Evolutionary conservation across 176 grass and related monocot species (phyloP).

Genomic region (Eragrostis nindensis): DNA sequence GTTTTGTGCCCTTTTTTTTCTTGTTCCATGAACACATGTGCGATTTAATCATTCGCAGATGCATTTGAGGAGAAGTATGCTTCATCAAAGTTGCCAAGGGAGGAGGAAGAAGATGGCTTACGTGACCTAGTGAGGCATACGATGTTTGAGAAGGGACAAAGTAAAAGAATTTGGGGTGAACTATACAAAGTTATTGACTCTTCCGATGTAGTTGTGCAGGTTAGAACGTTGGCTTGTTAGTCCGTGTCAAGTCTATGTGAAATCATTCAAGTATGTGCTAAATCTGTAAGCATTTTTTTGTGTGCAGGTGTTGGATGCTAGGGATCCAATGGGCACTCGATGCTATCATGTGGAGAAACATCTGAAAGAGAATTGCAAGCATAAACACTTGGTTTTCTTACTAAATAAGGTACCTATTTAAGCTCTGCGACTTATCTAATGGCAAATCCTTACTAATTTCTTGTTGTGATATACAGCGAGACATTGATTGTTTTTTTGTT

Average conservation of each 20-base stretch:
- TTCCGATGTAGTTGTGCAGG: constrained; percentile 96
- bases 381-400: constrained; percentile 94
- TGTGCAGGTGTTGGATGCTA: constrained; percentile 84
- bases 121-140: constrained; percentile 92
- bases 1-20: not conserved
- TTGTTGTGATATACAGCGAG: not conserved
- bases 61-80: constrained; percentile 74
- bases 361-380: constrained; percentile 83
- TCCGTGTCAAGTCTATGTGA: constrained; percentile 10
- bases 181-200: constrained; percentile 98
- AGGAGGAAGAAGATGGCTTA: constrained; percentile 89
- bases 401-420: constrained; percentile 77
- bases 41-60: constrained; percentile 49
- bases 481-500: constrained; percentile 24
- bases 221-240: constrained; percentile 1
- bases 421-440: not conserved
- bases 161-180: constrained; percentile 99
- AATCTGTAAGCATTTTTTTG: constrained; percentile 25
- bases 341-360: constrained; percentile 97
- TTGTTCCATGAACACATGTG: not conserved
- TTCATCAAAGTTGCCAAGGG: constrained; percentile 55
- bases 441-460: constrained; percentile 9
- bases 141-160: constrained; percentile 98
- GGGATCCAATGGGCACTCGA: constrained; percentile 94
- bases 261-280: not conserved